phyloP scores from a whole-genome alignment of 1,284 basidiomycete genomes.

The Trichosporon sp. region DNA sequence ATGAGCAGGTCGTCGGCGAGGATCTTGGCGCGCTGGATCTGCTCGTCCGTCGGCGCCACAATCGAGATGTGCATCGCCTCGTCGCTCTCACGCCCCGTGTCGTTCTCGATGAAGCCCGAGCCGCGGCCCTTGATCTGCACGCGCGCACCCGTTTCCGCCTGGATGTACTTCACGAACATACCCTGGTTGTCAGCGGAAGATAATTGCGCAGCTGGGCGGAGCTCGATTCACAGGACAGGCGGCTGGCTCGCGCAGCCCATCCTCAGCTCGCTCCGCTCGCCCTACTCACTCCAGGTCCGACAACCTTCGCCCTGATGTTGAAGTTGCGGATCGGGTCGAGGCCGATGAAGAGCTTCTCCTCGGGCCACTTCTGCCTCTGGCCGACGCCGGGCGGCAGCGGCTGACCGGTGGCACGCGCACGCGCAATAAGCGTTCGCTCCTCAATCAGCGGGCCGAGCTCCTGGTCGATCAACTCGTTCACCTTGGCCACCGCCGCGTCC shows the following conservation, averaged over 20 bases:
- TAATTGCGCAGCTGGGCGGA: too few species aligned
- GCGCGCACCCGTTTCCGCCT: conserved; percentile 89
- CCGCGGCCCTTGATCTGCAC: conserved; percentile 98
- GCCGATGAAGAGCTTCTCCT: conserved; percentile 83
- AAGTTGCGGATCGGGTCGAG: conserved; percentile 91
- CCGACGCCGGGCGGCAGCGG: conserved; percentile 29
- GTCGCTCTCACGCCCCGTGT: conserved; percentile 82
- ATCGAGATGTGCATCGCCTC: conserved; percentile 95
- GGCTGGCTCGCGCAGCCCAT: too few species aligned
- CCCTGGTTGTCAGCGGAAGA: conserved; percentile 60
- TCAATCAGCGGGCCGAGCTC: conserved; percentile 86
- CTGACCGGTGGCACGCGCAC: conserved; percentile 45
- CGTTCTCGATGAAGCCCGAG: conserved; percentile 91
- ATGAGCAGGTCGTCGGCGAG: conserved; percentile 83
- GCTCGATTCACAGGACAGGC: too few species aligned
- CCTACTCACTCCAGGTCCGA: conserved; percentile 74
- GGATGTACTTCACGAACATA: conserved; percentile 97
- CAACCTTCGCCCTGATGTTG: conserved; percentile 94
- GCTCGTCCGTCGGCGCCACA: conserved; percentile 81
- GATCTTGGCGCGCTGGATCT: conserved; percentile 79
- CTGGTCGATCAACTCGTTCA: conserved; percentile 77
- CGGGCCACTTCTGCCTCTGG: conserved; percentile 80
- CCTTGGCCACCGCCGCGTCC: conserved; percentile 71
- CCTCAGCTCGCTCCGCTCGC: not conserved
- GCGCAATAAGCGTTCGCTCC: conserved; percentile 58